Base-by-base conservation (phyloP, 768 basidiomycete species). In the Lactarius vividus region DNA sequence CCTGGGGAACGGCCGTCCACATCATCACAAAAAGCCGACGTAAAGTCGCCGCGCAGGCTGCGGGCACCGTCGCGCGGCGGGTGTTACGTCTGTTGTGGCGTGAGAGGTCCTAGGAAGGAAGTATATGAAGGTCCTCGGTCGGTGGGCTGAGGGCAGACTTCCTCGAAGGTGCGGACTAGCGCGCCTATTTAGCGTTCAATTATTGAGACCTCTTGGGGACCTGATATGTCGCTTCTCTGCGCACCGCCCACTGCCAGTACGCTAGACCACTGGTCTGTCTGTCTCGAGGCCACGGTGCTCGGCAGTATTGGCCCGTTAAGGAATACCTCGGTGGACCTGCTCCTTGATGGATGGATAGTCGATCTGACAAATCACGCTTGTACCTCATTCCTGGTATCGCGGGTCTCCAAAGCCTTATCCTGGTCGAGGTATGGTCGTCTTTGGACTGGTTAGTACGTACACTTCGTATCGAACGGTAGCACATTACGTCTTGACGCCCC, bases 51-150 rank as follows among this genome's bases (percentile, higher is more conserved):
- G 49, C 26, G 53, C 39, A 26, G 61, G 37, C 46, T 35, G n/a
- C 42, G 58, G 13, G 28, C 40, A 31, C 35, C 46, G 46, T 49
- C 26, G 31, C n/a, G 31, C 59, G 46, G 44, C 56, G 28, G 60
- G 61, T 62, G 49, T 66, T 66, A 66, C 65, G 65, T 66, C 29
- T 58, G 58, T 23, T 40, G 56, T 66, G 65, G 65, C 65, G 61
- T 66, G 65, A 62, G 65, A 58, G 61, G 46, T 58, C 52, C 65
- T 52, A 66, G 56, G 46, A 62, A 62, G 46, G 65, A 66, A 66
- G 16, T 37, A 13, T 37, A 37, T 35, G 20, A 35, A 42, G 26
- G 31, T 31, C 46, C 46, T 23, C 59, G 46, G 39, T 53, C 46
- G 37, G 59, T 49, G n/a, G 33, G 61, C 55, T 46, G 23, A 57